Evolutionary conservation across 441 rosid species (phyloP).

Genomic region (Brassica balearica): DNA sequence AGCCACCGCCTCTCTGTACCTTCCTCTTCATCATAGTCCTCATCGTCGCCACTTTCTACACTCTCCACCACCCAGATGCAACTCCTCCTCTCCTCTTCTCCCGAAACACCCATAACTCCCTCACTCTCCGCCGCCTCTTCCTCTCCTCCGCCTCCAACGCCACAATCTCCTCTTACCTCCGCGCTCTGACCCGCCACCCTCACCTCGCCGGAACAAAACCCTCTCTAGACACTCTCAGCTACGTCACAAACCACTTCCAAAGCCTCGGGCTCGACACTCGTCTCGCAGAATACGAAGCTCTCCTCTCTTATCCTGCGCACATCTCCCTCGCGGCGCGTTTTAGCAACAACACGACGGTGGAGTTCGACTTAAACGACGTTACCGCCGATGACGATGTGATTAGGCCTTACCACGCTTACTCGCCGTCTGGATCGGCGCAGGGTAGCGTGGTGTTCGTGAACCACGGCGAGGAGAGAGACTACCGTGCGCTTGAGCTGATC

Average conservation of each 20-base stretch:
- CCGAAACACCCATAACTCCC: slow-evolving; percentile 42
- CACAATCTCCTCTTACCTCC: slow-evolving; percentile 86
- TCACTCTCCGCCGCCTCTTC: slow-evolving; percentile 57
- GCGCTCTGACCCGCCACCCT: slow-evolving; percentile 75
- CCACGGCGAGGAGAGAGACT: slow-evolving; percentile 81
- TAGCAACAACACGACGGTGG: slow-evolving; percentile 52
- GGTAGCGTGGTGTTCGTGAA: slow-evolving; percentile 74
- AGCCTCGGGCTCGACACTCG: slow-evolving; percentile 63
- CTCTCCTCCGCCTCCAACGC: slow-evolving; percentile 76
- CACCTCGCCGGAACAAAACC: slow-evolving; percentile 88
- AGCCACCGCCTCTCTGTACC: slow-evolving; percentile 56
- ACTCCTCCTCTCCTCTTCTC: slow-evolving; percentile 33
- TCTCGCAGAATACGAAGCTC: slow-evolving; percentile 55
- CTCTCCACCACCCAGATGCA: slow-evolving; percentile 53
- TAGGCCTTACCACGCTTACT: slow-evolving; percentile 87
- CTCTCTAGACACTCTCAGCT: slow-evolving; percentile 56
- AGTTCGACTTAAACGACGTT: slow-evolving; percentile 54
- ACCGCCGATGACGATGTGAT: slow-evolving; percentile 37
- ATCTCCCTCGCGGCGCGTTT: slow-evolving; percentile 64
- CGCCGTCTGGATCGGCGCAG: slow-evolving; percentile 79
- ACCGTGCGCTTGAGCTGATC: slow-evolving; percentile 54
- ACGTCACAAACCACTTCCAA: slow-evolving; percentile 67
- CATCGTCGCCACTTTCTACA: slow-evolving; percentile 62
- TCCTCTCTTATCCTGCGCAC: slow-evolving; percentile 74
- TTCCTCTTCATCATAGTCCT: slow-evolving; percentile 59